Evolutionary conservation across 805 yeast genomes (phyloP).

Genomic region (Candida gorgasii): DNA sequence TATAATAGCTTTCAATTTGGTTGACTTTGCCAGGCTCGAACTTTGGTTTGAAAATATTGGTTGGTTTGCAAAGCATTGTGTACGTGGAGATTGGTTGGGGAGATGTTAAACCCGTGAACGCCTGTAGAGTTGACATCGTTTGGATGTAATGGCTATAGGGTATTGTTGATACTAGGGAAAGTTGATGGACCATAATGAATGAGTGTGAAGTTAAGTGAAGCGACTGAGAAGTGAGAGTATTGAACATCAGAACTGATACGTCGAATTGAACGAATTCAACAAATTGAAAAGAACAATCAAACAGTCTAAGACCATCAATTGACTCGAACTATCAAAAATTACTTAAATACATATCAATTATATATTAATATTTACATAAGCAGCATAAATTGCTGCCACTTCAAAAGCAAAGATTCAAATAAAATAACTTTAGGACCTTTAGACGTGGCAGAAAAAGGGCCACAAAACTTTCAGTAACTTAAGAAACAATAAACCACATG

Average conservation of each 20-base stretch:
- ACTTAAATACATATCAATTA: too few relatives aligned
- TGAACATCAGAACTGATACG: not conserved
- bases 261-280: too few relatives aligned
- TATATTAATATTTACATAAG: too few relatives aligned
- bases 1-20: slow-evolving; percentile 56
- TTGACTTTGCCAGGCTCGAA: slow-evolving; percentile 55
- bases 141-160: slow-evolving; percentile 43
- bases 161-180: slow-evolving; percentile 47
- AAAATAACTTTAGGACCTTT: too few relatives aligned
- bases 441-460: too few relatives aligned
- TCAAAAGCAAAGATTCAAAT: too few relatives aligned
- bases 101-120: slow-evolving; percentile 49
- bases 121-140: slow-evolving; percentile 48
- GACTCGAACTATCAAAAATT: too few relatives aligned
- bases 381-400: too few relatives aligned
- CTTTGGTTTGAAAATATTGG: slow-evolving; percentile 53
- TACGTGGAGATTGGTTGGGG: slow-evolving; percentile 50
- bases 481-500: not conserved
- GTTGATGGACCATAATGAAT: slow-evolving; percentile 53
- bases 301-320: too few relatives aligned
- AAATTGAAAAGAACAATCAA: too few relatives aligned
- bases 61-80: slow-evolving; percentile 51
- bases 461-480: too few relatives aligned
- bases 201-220: not conserved
- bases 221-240: slow-evolving; percentile 1